A percentile compares a stretch with the other conserved stretches of the same genome.
These are phyloP conservation scores for Naematelia aurantialba DNA, from an alignment of 768 basidiomycete genomes.

Conservation along the genomic window DNA sequence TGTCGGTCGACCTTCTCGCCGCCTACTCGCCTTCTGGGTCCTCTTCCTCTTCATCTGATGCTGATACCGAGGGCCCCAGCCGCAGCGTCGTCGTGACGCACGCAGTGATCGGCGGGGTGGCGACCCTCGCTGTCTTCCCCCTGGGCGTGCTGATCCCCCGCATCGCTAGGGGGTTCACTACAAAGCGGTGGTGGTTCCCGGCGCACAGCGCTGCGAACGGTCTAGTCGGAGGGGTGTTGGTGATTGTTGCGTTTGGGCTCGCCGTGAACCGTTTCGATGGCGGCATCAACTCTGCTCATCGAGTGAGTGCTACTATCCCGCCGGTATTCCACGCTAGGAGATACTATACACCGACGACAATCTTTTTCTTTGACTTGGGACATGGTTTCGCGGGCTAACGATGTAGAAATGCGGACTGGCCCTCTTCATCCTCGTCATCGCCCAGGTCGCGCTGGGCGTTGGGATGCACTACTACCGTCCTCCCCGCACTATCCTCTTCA, in stretches of 20 bases:
- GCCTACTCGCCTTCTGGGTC: slow-evolving; percentile 16
- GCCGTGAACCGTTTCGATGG: slow-evolving; percentile 13
- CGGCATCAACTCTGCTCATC: slow-evolving; percentile 19
- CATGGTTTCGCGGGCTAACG: too few species aligned
- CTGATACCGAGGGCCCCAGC: not conserved
- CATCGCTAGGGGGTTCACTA: slow-evolving; percentile 56
- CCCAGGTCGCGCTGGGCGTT: slow-evolving; percentile 57
- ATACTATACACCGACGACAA: not conserved
- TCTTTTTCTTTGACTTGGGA: too few species aligned
- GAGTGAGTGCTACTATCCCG: slow-evolving; percentile 9
- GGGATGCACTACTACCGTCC: slow-evolving; percentile 54
- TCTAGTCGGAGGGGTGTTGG: slow-evolving; percentile 42
- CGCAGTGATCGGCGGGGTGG: slow-evolving; percentile 56
- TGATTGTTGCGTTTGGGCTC: slow-evolving; percentile 25
- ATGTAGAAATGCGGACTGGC: slow-evolving; percentile 55
- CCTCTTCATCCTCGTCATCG: slow-evolving; percentile 56
- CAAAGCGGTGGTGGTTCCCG: slow-evolving; percentile 56
- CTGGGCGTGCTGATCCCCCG: slow-evolving; percentile 59
- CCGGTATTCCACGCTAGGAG: too few species aligned
- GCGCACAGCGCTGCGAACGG: slow-evolving; percentile 59
- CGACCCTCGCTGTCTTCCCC: slow-evolving; percentile 59
- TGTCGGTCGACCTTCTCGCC: slow-evolving; percentile 57
- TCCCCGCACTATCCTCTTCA: not conserved
- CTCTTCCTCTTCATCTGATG: not conserved
- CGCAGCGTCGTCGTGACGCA: slow-evolving; percentile 59